phyloP scores from a whole-genome alignment of 1,139 yeast genomes.

The Geotrichum australiense region DNA sequence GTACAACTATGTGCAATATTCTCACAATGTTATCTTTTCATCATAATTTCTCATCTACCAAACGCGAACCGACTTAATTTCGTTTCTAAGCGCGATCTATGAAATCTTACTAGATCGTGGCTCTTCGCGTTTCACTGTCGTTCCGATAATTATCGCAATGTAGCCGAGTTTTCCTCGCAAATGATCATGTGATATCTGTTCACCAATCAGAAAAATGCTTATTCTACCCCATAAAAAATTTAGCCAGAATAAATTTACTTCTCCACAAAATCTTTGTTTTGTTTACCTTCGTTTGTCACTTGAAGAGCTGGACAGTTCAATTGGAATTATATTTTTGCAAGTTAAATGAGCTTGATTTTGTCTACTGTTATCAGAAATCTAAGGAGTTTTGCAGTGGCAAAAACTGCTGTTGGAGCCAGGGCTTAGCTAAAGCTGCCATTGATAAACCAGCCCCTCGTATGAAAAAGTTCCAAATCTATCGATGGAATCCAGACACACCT shows the following conservation, averaged over 20 bases:
- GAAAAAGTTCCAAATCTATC: constrained; percentile 85
- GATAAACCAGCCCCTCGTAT: constrained; percentile 42
- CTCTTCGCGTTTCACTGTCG: not conserved
- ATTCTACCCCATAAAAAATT: not conserved
- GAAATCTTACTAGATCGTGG: not conserved
- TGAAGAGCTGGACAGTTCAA: no score
- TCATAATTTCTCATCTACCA: no score
- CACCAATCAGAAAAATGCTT: not conserved
- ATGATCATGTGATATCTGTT: no score
- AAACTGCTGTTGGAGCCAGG: not conserved
- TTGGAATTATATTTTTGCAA: not conserved
- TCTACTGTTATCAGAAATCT: not conserved
- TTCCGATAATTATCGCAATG: no score
- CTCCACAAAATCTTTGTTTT: not conserved
- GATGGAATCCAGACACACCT: constrained; percentile 98
- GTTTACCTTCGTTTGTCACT: no score
- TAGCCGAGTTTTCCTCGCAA: no score
- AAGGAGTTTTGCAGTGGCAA: not conserved
- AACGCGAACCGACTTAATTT: no score
- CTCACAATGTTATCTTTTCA: no score
- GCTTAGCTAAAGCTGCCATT: constrained; percentile 17
- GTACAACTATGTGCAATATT: no score
- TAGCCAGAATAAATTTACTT: not conserved
- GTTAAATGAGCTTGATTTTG: not conserved
- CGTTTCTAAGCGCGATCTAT: constrained; percentile 44